Percentiles rank a stretch among this genome's conserved stretches.
These are phyloP conservation scores for Saccharum spontaneum DNA, from an alignment of 176 grass and related monocot species.

Conservation along the genomic window DNA sequence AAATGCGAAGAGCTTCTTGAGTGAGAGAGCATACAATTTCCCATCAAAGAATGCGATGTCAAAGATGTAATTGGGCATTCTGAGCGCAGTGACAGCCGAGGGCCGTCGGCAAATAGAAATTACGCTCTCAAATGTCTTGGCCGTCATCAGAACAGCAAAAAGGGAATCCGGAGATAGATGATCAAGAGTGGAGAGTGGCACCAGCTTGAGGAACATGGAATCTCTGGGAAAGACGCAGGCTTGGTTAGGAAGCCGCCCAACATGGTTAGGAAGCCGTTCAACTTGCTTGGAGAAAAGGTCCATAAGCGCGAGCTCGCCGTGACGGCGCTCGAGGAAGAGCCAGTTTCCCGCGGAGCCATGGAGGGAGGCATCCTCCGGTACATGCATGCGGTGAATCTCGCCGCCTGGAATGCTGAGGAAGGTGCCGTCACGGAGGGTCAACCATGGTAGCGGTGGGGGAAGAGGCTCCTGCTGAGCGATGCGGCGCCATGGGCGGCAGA, in stretches of 20 bases:
- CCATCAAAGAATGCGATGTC: not conserved
- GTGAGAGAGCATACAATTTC: not conserved
- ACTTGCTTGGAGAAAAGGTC: not conserved
- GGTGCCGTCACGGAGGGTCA: not conserved
- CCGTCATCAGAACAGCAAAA: not conserved
- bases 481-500: slow-evolving; percentile 6
- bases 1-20: not conserved
- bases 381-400: not conserved
- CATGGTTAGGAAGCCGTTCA: not conserved
- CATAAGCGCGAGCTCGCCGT: not conserved
- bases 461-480: not conserved
- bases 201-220: not conserved
- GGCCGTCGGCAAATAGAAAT: not conserved
- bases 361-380: not conserved
- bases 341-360: not conserved
- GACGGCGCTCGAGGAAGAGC: not conserved
- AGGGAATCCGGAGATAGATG: not conserved
- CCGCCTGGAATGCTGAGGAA: slow-evolving; percentile 17
- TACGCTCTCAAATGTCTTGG: fast-evolving
- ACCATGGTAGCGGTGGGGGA: slow-evolving; percentile 12
- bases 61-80: not conserved
- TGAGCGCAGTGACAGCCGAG: not conserved
- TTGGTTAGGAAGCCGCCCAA: not conserved
- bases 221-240: no score
- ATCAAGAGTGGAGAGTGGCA: not conserved